These are phyloP conservation scores for Boletus huronensis DNA, from an alignment of 768 basidiomycete species.

Conservation along the genomic window DNA sequence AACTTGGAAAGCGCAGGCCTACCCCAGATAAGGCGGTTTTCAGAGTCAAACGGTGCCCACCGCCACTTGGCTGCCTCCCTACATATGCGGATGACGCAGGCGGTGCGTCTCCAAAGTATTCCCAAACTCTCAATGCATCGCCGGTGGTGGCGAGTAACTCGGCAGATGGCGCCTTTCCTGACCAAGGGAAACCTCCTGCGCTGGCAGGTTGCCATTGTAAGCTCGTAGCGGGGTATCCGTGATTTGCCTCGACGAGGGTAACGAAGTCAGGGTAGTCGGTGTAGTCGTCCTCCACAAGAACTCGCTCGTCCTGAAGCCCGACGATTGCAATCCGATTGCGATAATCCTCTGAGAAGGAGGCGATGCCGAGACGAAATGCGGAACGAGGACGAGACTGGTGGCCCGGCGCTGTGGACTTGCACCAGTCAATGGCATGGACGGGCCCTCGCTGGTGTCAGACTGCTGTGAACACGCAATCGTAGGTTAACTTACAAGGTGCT, in stretches of 20 bases:
- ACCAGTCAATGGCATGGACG: constrained; percentile 85
- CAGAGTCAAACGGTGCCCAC: constrained; percentile 63
- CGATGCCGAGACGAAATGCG: constrained; percentile 80
- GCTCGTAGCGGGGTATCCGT: constrained; percentile 91
- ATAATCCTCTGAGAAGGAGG: constrained; percentile 82
- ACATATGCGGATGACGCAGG: constrained; percentile 61
- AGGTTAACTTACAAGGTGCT: constrained; percentile 68
- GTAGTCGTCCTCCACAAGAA: constrained; percentile 83
- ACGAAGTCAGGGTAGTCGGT: constrained; percentile 84
- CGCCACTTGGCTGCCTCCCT: constrained; percentile 53
- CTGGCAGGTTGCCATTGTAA: constrained; percentile 89
- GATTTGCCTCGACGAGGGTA: constrained; percentile 75
- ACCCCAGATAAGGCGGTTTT: constrained; percentile 83
- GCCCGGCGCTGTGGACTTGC: constrained; percentile 72
- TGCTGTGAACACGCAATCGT: not conserved
- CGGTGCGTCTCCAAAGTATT: constrained; percentile 70
- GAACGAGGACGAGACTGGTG: constrained; percentile 70
- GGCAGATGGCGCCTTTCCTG: constrained; percentile 58
- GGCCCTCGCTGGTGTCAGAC: constrained; percentile 56
- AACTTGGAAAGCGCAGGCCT: constrained; percentile 31
- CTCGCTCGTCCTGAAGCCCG: constrained; percentile 79
- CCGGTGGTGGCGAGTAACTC: constrained; percentile 93
- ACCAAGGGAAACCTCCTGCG: constrained; percentile 61
- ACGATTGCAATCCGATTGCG: constrained; percentile 78
- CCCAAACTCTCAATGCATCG: constrained; percentile 90